A percentile compares a stretch with the other conserved stretches of the same genome.
phyloP scores from a whole-genome alignment of 164 flowering plant genomes.

The Saururus chinensis region DNA sequence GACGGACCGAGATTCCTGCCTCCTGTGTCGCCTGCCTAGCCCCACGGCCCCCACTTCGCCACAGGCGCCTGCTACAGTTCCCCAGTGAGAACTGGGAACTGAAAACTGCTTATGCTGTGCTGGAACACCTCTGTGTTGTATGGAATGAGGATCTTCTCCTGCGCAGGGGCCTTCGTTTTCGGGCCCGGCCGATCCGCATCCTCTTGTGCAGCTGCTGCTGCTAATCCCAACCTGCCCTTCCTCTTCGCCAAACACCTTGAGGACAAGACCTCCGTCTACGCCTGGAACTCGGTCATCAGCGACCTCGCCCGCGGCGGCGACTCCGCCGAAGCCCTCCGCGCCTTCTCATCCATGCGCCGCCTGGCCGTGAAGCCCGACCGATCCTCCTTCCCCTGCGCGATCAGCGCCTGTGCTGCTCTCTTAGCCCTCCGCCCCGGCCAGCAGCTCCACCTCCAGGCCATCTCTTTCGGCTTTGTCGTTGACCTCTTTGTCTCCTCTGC shows the following conservation, averaged over 20 bases:
- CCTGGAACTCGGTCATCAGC: constrained; percentile 81
- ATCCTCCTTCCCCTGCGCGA: constrained; percentile 67
- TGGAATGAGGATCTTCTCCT: too few relatives aligned
- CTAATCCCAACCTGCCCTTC: constrained; percentile 26
- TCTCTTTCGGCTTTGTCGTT: constrained; percentile 44
- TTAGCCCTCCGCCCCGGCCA: constrained; percentile 42
- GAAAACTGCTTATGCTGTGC: too few relatives aligned
- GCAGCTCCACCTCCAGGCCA: constrained; percentile 71
- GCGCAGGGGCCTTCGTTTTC: too few relatives aligned
- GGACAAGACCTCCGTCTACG: constrained; percentile 39
- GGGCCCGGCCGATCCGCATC: too few relatives aligned
- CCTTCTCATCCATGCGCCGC: constrained; percentile 59
- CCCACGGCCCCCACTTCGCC: too few relatives aligned
- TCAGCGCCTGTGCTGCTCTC: constrained; percentile 70
- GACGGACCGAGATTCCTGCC: too few relatives aligned
- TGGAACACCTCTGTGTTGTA: too few relatives aligned
- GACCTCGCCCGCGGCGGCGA: constrained; percentile 71
- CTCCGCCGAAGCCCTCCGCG: constrained; percentile 58
- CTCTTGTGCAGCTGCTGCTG: neutral
- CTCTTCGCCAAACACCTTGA: constrained; percentile 48
- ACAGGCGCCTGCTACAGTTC: too few relatives aligned
- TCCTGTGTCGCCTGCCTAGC: too few relatives aligned
- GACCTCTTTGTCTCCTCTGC: constrained; percentile 79
- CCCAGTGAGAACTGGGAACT: too few relatives aligned
- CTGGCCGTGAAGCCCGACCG: constrained; percentile 50